Evolutionary conservation across 306 rosid species (phyloP).

Genomic region (Comarum palustre): DNA sequence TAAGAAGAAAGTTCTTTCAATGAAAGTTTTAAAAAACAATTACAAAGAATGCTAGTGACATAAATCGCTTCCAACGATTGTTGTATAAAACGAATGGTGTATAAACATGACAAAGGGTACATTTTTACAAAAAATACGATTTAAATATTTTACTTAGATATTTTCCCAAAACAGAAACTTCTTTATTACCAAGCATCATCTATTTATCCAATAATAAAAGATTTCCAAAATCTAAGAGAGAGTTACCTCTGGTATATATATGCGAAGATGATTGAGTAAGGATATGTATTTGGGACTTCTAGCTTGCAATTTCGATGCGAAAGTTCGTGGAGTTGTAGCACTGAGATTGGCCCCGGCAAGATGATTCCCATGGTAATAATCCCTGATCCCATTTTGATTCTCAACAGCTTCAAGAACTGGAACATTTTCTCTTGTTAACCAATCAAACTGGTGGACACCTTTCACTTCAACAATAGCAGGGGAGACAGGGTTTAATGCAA

Average conservation of each 20-base stretch:
- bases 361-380: conserved; percentile 95
- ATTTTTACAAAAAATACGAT: background rate
- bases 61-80: background rate
- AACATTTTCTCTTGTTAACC: conserved; percentile 99
- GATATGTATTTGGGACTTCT: conserved; percentile 99
- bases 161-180: background rate
- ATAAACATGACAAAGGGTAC: background rate
- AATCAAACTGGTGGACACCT: conserved; percentile 94
- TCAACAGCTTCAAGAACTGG: conserved; percentile 98
- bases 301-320: conserved; percentile 84
- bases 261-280: conserved; percentile 92
- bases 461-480: conserved; percentile 96
- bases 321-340: conserved; percentile 62
- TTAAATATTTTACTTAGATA: background rate
- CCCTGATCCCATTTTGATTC: conserved; percentile 77
- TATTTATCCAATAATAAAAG: background rate
- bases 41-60: background rate
- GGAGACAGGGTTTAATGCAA: conserved; percentile 80
- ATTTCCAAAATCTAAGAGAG: background rate
- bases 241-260: conserved; percentile 91
- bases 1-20: background rate
- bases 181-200: background rate
- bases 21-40: background rate
- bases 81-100: background rate
- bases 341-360: conserved; percentile 61